These are phyloP conservation scores for Hypoxylon sp. DNA, from an alignment of 2,329 filamentous ascomycete species.

Conservation along the genomic window DNA sequence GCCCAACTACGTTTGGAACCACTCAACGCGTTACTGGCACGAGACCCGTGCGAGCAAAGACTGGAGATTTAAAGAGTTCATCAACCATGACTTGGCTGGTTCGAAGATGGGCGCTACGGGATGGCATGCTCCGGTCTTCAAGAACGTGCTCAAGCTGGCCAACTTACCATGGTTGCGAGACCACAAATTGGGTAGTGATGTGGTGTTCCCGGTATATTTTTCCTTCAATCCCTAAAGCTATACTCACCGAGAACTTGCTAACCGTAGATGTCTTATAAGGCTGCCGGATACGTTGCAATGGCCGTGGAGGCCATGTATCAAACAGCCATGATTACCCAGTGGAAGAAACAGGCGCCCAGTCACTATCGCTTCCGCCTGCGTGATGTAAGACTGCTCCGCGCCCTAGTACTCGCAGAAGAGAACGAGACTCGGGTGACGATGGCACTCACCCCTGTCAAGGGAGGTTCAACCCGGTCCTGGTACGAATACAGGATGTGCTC, in stretches of 20 bases:
- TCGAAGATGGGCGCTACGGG: constrained; percentile 33
- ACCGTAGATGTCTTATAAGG: too few species aligned
- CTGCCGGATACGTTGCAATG: constrained; percentile 53
- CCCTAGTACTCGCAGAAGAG: constrained; percentile 41
- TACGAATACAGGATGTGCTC: constrained; percentile 44
- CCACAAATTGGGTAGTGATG: constrained; percentile 58
- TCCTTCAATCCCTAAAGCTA: too few species aligned
- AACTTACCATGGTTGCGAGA: constrained; percentile 58
- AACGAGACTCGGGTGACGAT: constrained; percentile 22
- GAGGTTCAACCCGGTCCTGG: constrained; percentile 43
- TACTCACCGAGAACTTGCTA: too few species aligned
- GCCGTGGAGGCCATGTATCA: constrained; percentile 49
- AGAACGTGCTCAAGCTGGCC: constrained; percentile 22
- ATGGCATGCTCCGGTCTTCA: constrained; percentile 35
- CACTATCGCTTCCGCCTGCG: constrained; percentile 16
- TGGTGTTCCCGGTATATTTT: constrained; percentile 58
- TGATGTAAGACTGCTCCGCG: constrained; percentile 31
- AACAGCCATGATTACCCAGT: too few species aligned
- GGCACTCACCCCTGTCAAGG: constrained; percentile 15
- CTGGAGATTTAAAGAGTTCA: constrained; percentile 36
- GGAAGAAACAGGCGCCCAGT: too few species aligned
- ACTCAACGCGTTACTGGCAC: constrained; percentile 41
- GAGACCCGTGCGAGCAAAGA: constrained; percentile 42
- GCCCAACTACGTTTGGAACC: constrained; percentile 47
- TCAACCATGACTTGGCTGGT: constrained; percentile 42